Evolutionary conservation across 2,329 filamentous ascomycete species (phyloP), one percentile per base, ranked within the genome.

Genomic region (Balansia obtecta): DNA sequence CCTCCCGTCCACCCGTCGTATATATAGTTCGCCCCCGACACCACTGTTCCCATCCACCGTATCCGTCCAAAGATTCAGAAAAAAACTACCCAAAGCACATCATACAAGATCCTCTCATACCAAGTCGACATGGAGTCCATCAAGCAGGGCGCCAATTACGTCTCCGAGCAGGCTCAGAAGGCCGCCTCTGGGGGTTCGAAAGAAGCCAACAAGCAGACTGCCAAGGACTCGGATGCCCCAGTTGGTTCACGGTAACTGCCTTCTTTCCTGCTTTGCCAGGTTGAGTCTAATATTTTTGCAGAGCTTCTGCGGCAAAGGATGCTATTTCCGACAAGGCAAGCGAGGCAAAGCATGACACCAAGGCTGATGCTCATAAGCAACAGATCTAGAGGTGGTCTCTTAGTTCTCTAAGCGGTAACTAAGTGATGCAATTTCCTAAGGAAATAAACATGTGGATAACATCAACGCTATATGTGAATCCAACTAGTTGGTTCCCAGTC

Each of bases 191-290:
- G 74, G 56, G 70, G 75, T 53, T 77, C 73, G 68, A 85, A 85
- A 77, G 80, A 84, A 70, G 71, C 71, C 71, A 84, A 85, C 77
- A 84, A 85, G 77, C 63, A 74, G 56, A 73, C 79, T 57, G 82
- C 81, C 65, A 83, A 85, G 75, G 77, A 80, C 64, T 65, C 58
- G 65, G 68, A 80, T 62, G 72, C 71, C 54, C 56, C 58, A 57
- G 6, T 80, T 50, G 63, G 68, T 61, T 79, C 75, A 62, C 80
- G 80, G 71, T 74, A 65, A 59, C 8, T 27, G 27, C 27, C 7
- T 27, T 27, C 7, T 27, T 27, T 27, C 4, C 27, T 8, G 4
- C 27, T 5, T 27, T 27, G 27, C 27, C 27, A 27, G 27, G 27
- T 5, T 27, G 27, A 6, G 27, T 27, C 27, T 27, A 10, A 33